Base-by-base conservation (phyloP, 768 basidiomycete species). In the Mycena albidolilacea region DNA sequence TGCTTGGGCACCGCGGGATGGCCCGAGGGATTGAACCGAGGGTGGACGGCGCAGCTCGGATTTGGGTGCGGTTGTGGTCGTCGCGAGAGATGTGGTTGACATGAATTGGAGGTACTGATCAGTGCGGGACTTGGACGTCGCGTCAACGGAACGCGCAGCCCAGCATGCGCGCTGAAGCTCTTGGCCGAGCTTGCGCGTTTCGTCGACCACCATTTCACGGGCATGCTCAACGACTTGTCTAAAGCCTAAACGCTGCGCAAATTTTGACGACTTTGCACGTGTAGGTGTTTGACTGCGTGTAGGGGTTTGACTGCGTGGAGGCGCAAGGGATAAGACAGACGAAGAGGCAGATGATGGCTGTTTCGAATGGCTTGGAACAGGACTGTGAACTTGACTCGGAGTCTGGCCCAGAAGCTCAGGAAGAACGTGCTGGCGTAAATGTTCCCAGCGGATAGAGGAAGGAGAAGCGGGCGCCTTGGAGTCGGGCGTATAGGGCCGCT, bases 171-270 rank as follows among this genome's bases (percentile, higher is more conserved):
- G 87, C 72, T 86, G 82, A 3, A 94, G 82, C 44, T 92, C 91
- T 65, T 87, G 86, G 5, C 87, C 84, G 61, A 93, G 87, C 75
- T 83, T 86, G 15, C 84, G 84, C 17, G 81, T 80, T 60, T 90
- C 88, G 54, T 90, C 88, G 0, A 84, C 80, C 21, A 83, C 82
- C 50, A 85, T 83, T 66, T 89, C 90, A 37, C 86, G 87, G 4
- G 84, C 91, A 68, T 90, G 86, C 43, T 93, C 92, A 0, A 93
- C 92, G 14, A 92, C 89, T 30, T 93, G 90, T 59, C 86, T 85
- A 74, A 92, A 90, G 1, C 88, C 90, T 14, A 91, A 79, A 58
- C 85, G 79, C 14, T 82, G 85, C 7, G 85, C 85, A 39, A 91
- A 78, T 15, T 88, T 84, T 43, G 88, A 89, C 6, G 84, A 84